These are phyloP conservation scores for Paecilomyces fulvus DNA, from an alignment of 2,329 filamentous ascomycete genomes.

Conservation along the genomic window DNA sequence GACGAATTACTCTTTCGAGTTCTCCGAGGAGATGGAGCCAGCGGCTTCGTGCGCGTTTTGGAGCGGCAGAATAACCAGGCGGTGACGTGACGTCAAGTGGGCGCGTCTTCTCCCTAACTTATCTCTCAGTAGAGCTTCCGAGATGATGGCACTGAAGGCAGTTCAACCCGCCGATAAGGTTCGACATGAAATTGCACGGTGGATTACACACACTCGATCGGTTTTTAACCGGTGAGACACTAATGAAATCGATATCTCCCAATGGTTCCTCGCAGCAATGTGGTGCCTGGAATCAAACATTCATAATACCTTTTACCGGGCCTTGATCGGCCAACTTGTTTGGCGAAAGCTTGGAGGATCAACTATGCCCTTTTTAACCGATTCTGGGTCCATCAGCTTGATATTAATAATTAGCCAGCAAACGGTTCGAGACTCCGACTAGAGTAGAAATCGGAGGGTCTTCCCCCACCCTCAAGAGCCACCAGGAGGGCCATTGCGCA, in stretches of 20 bases:
- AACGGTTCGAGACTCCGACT: background rate
- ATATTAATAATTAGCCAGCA: background rate
- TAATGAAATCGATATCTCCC: background rate
- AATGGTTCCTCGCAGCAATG: background rate
- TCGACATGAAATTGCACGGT: background rate
- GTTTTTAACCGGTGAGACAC: background rate
- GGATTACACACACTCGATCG: background rate
- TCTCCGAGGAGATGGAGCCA: background rate
- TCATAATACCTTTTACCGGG: background rate
- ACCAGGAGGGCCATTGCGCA: background rate
- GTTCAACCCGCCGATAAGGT: slow-evolving; percentile 2
- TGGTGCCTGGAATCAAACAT: background rate
- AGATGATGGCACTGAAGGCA: background rate
- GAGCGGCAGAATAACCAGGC: slow-evolving; percentile 7
- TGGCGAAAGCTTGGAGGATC: background rate
- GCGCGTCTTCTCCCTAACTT: background rate
- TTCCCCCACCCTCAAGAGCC: background rate
- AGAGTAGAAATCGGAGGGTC: background rate
- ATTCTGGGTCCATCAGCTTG: background rate
- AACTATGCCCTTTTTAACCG: background rate
- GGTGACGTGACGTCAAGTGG: slow-evolving; percentile 2
- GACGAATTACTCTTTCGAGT: background rate
- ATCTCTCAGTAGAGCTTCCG: too few species aligned
- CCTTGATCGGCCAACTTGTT: background rate
- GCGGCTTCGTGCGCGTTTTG: background rate